Conservation (phyloP, 257 asterid genomes). For the Solanum neorickii region DNA sequence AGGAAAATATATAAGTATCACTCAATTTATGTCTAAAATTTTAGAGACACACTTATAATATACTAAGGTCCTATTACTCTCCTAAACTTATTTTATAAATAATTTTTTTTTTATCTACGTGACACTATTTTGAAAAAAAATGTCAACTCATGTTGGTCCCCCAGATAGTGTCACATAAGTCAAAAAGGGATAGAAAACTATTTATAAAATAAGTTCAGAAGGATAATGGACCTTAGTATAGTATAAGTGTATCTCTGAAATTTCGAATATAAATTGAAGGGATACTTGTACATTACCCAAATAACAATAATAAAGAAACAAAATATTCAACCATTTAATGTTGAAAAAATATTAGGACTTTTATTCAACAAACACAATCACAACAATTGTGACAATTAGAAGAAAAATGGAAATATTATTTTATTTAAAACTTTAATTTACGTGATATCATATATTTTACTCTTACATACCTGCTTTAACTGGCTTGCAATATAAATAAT, state of each 20-base stretch:
- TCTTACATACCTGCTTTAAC: not conserved
- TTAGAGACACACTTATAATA: too few relatives aligned
- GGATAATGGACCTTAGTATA: accelerated
- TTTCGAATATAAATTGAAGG: accelerated
- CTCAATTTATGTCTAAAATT: too few relatives aligned
- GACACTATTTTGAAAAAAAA: too few relatives aligned
- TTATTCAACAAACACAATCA: not conserved
- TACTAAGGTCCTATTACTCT: too few relatives aligned
- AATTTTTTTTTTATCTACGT: too few relatives aligned
- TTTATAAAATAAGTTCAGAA: too few relatives aligned
- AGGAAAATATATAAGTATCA: accelerated
- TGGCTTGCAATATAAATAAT: not conserved
- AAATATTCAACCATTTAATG: not conserved
- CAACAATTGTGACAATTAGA: not conserved
- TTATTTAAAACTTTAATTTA: not conserved
- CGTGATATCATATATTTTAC: not conserved
- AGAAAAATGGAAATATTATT: not conserved
- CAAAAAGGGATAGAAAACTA: too few relatives aligned
- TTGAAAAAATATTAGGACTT: not conserved
- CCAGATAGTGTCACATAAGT: too few relatives aligned
- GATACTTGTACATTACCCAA: too few relatives aligned
- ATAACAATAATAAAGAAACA: not conserved
- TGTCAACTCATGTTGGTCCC: too few relatives aligned
- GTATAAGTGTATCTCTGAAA: too few relatives aligned
- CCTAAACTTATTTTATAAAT: too few relatives aligned